Evolutionary conservation across 345 rosid genomes (phyloP), one percentile per base, ranked within the genome.

Genomic region (Eucalyptus marginata): DNA sequence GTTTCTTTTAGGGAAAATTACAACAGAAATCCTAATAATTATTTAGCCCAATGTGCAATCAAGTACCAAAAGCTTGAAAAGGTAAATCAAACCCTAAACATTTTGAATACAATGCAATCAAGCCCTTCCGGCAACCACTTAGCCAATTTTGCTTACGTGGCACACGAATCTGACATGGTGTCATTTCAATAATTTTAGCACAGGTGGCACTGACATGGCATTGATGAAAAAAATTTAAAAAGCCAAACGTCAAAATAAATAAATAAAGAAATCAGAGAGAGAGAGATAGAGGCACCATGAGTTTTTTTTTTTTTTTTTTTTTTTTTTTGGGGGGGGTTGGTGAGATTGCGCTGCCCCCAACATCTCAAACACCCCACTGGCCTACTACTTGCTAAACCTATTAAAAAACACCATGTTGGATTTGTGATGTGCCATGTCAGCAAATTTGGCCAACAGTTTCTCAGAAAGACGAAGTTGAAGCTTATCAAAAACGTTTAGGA

Each of bases 311-410:
- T 10, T 49, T 13, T 12, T 4, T n/a, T n/a, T n/a, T 0, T 16
- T 3, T 52, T 18, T 7, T 3, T 3, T 17, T 7, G 14, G 51
- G 10, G 25, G 5, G 10, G 20, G 24, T 5, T 5, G 33, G 1
- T 0, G 40, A 16, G 79, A 68, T 68, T 68, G 79, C 24, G 1
- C 43, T 4, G 12, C 80, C 80, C 71, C 80, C 80, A 33, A 16
- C 18, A 33, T 68, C 80, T 68, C 43, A 64, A n/a, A 64, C 36
- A 64, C 18, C 71, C 18, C 18, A 29, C 43, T 71, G 13, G 46
- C 81, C 25, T 36, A 18, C 81, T 71, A 36, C 81, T 71, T 31
- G 31, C 71, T 64, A 76, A 36, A 44, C 47, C 83, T 76, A 76
- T 36, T 71, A 71, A 71, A 8, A 33, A 71, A 71, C 27, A 18